Conservation (phyloP, 2,329 filamentous ascomycete genomes). For the Oidium heveae region DNA sequence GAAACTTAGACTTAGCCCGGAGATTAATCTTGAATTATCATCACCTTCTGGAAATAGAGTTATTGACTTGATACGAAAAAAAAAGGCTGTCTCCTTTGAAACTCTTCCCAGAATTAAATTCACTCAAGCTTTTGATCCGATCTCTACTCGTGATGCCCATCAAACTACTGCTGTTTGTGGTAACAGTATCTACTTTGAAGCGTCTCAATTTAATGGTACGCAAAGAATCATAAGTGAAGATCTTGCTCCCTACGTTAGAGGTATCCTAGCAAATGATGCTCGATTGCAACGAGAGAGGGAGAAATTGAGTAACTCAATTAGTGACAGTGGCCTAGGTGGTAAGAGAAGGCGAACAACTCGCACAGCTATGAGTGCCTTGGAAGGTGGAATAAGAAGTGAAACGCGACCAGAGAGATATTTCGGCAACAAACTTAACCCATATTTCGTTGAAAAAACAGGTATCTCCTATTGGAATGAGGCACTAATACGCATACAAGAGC, state of each 20-base stretch:
- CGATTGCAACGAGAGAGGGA: conserved; percentile 42
- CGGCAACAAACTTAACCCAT: conserved; percentile 29
- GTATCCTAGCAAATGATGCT: conserved; percentile 55
- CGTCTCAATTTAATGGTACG: conserved; percentile 55
- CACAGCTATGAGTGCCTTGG: conserved; percentile 49
- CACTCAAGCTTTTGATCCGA: conserved; percentile 31
- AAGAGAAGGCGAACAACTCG: conserved; percentile 47
- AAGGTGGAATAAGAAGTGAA: conserved; percentile 41
- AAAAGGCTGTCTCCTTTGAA: conserved; percentile 2
- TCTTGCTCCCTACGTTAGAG: conserved; percentile 71
- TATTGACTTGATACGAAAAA: conserved; percentile 7
- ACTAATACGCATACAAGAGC: neutral
- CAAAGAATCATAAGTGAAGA: conserved; percentile 43
- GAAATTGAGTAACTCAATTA: conserved; percentile 34
- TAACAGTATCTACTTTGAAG: conserved; percentile 23
- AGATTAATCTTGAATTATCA: conserved; percentile 7
- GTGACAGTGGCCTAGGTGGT: conserved; percentile 23
- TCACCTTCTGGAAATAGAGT: conserved; percentile 7
- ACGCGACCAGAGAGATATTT: conserved; percentile 55
- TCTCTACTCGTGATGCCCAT: conserved; percentile 19
- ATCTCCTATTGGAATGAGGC: conserved; percentile 10
- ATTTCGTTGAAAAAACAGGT: conserved; percentile 40
- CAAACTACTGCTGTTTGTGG: conserved; percentile 14
- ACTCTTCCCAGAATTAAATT: conserved; percentile 25
- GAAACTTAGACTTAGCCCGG: conserved; percentile 6